Evolutionary conservation across 2,329 filamentous ascomycete species (phyloP).

Genomic region (Hypoxylon sp.): DNA sequence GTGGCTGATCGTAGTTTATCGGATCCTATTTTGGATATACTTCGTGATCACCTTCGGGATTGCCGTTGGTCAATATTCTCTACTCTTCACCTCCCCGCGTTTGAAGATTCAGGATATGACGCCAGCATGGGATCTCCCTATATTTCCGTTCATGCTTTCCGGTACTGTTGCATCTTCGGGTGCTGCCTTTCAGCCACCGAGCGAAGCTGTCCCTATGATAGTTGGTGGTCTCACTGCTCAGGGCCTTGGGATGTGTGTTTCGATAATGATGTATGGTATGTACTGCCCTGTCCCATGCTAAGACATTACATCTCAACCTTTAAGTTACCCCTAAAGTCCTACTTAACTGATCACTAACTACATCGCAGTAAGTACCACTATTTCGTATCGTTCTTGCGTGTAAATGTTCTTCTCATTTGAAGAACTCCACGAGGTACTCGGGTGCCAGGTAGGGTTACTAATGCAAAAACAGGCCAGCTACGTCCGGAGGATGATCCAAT

Average conservation of each 20-base stretch:
- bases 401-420: no score
- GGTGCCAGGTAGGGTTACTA: constrained; percentile 1
- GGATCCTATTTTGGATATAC: constrained; percentile 54
- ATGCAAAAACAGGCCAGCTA: constrained; percentile 46
- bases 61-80: constrained; percentile 50
- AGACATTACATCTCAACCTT: background rate
- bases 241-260: constrained; percentile 55
- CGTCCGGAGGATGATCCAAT: constrained; percentile 52
- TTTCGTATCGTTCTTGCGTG: no score
- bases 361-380: constrained; percentile 22
- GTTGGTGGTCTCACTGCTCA: constrained; percentile 54
- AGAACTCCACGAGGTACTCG: no score
- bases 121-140: constrained; percentile 50
- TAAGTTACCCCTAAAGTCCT: background rate
- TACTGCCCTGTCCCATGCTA: constrained; percentile 1
- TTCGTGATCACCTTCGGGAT: constrained; percentile 51
- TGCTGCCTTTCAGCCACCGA: constrained; percentile 43
- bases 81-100: constrained; percentile 50
- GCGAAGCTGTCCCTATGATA: constrained; percentile 51
- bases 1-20: constrained; percentile 51
- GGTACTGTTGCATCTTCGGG: constrained; percentile 49
- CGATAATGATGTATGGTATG: constrained; percentile 52
- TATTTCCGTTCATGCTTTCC: constrained; percentile 49
- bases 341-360: no score
- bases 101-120: constrained; percentile 51